Percentiles rank a stretch among this genome's conserved stretches.
Evolutionary conservation across 2,329 filamentous ascomycete genomes (phyloP).

Genomic region (Orbilia javanica): DNA sequence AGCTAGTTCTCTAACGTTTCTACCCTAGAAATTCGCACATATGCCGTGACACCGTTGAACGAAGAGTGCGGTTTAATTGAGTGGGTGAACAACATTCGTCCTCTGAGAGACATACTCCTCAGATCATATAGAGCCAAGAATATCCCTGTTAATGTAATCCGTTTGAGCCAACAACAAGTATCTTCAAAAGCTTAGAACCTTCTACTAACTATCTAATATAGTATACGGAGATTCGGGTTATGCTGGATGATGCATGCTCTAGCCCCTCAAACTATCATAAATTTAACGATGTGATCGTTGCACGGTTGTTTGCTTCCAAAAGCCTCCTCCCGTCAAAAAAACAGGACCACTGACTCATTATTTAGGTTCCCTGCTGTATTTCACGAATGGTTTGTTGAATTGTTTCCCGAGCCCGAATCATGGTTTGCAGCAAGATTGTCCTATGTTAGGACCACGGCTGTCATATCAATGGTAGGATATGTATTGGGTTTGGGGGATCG

Average conservation of each 20-base stretch:
- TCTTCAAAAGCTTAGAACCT: constrained; percentile 59
- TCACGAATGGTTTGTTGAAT: constrained; percentile 94
- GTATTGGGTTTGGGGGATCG: constrained; percentile 92
- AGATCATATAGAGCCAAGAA: constrained; percentile 81
- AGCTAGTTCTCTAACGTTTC: constrained; percentile 42
- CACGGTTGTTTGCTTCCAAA: constrained; percentile 63
- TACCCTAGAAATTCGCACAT: constrained; percentile 83
- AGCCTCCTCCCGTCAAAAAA: not conserved
- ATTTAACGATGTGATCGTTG: constrained; percentile 76
- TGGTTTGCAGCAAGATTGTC: constrained; percentile 91
- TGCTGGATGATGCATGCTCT: constrained; percentile 75
- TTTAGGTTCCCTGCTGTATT: constrained; percentile 82
- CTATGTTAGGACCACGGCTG: constrained; percentile 93
- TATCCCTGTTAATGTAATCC: constrained; percentile 69
- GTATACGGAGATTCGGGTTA: constrained; percentile 64
- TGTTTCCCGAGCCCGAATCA: constrained; percentile 89
- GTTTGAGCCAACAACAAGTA: not conserved
- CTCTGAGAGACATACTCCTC: constrained; percentile 89
- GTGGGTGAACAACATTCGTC: constrained; percentile 97
- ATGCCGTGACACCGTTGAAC: constrained; percentile 94
- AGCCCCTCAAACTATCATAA: constrained; percentile 74
- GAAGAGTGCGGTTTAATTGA: constrained; percentile 98
- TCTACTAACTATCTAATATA: constrained; percentile 62
- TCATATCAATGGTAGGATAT: constrained; percentile 99
- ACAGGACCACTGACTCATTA: constrained; percentile 66